Conservation (phyloP, 176 grass and related monocot species). For the Oropetium thomaeum region DNA sequence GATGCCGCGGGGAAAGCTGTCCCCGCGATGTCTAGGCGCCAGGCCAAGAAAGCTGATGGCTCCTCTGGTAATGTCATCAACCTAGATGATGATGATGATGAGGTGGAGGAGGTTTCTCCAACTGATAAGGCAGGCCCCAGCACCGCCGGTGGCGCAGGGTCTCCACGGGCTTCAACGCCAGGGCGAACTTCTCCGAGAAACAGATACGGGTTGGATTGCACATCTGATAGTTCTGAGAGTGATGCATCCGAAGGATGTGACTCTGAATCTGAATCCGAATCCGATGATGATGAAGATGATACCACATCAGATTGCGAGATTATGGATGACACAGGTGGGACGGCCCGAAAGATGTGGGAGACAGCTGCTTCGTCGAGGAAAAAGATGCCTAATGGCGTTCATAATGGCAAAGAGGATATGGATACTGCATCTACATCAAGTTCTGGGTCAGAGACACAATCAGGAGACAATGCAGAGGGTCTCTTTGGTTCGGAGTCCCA, state of each 20-base stretch:
- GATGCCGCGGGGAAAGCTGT: not conserved
- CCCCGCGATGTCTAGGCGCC: not conserved
- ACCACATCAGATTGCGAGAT: constrained; percentile 79
- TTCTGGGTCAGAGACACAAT: constrained; percentile 27
- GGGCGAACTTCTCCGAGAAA: constrained; percentile 33
- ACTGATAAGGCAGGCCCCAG: constrained; percentile 26
- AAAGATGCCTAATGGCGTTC: constrained; percentile 19
- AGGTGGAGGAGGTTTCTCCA: constrained; percentile 10
- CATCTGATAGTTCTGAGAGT: constrained; percentile 45
- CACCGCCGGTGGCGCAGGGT: not conserved
- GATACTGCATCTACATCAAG: constrained; percentile 38
- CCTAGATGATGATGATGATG: constrained; percentile 82
- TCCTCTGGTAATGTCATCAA: constrained; percentile 58
- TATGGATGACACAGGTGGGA: constrained; percentile 49
- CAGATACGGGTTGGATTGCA: constrained; percentile 50
- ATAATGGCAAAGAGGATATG: constrained; percentile 11
- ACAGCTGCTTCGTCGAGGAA: constrained; percentile 62
- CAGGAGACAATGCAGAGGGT: not conserved
- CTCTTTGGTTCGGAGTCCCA: not conserved
- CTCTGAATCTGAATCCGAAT: constrained; percentile 20
- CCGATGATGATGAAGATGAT: constrained; percentile 11
- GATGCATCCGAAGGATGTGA: constrained; percentile 30
- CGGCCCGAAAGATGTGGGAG: constrained; percentile 69
- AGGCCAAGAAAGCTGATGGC: constrained; percentile 26
- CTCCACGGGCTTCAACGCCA: not conserved